Percentiles rank a stretch among this genome's conserved stretches.
These are phyloP conservation scores for Tolypocladium amazonense DNA, from an alignment of 2,329 filamentous ascomycete genomes.

Conservation along the genomic window DNA sequence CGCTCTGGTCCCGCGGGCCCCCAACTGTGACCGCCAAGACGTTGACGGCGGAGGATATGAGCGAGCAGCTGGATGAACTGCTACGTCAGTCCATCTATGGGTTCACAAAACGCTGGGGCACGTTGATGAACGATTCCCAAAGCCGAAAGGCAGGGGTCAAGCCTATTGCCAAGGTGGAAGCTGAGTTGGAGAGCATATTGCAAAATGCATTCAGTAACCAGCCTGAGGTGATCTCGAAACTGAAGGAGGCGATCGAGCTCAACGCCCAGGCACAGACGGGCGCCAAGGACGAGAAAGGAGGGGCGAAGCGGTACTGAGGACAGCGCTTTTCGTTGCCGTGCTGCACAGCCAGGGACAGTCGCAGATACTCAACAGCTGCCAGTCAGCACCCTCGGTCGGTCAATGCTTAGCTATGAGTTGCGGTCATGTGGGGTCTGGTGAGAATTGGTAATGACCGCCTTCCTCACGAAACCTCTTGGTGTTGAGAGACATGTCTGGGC, in stretches of 20 bases:
- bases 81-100: slow-evolving; percentile 51
- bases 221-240: slow-evolving; percentile 46
- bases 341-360: not conserved
- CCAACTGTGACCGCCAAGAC: slow-evolving; percentile 26
- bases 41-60: slow-evolving; percentile 44
- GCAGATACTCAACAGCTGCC: not conserved
- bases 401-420: not conserved
- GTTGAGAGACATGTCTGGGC: not conserved
- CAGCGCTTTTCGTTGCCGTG: not conserved
- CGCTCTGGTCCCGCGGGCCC: slow-evolving; percentile 33
- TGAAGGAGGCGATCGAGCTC: slow-evolving; percentile 50
- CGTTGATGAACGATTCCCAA: slow-evolving; percentile 37
- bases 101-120: slow-evolving; percentile 51
- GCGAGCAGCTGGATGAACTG: slow-evolving; percentile 53
- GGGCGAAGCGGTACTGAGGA: slow-evolving; percentile 13
- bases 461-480: not conserved
- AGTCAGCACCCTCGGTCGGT: too few species aligned
- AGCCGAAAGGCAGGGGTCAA: slow-evolving; percentile 36
- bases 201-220: slow-evolving; percentile 47
- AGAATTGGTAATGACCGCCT: not conserved
- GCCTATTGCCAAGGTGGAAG: slow-evolving; percentile 41
- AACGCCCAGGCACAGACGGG: slow-evolving; percentile 43
- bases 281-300: slow-evolving; percentile 23
- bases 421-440: not conserved
- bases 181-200: slow-evolving; percentile 46